phyloP scores from a whole-genome alignment of 2,329 filamentous ascomycete species.

The Exophiala sp. region DNA sequence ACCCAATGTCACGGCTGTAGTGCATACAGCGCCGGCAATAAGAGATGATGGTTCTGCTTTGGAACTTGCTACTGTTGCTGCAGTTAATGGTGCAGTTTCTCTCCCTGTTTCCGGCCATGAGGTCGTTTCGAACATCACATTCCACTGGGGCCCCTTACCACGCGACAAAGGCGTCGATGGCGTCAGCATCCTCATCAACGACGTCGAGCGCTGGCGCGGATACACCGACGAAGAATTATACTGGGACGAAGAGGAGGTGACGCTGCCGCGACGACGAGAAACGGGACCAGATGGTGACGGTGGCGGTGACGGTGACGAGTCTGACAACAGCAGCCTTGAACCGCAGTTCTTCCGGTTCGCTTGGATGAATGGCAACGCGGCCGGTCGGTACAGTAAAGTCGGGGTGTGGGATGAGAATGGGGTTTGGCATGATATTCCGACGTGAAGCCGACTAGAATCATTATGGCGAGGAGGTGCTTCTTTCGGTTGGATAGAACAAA shows the following conservation, averaged over 20 bases:
- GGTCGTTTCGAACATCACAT: constrained; percentile 38
- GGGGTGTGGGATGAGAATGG: constrained; percentile 27
- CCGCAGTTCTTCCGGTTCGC: constrained; percentile 45
- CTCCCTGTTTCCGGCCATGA: no score
- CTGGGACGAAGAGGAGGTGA: constrained; percentile 33
- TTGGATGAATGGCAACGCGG: constrained; percentile 34
- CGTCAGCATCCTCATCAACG: constrained; percentile 56
- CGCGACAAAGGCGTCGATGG: constrained; percentile 45
- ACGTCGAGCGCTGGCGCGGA: constrained; percentile 56
- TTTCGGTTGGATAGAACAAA: no score
- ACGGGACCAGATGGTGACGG: neutral
- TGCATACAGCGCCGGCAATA: neutral
- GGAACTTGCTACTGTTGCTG: neutral
- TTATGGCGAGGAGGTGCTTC: no score
- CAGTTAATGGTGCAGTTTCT: neutral
- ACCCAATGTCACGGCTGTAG: constrained; percentile 49
- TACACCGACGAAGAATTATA: constrained; percentile 48
- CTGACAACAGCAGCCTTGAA: constrained; percentile 19
- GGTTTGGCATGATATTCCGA: constrained; percentile 19
- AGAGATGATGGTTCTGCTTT: neutral
- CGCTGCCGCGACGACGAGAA: constrained; percentile 1
- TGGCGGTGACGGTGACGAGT: neutral
- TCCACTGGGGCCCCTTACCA: constrained; percentile 38
- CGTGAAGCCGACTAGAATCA: no score
- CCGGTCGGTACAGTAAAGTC: constrained; percentile 25